Percentiles rank a stretch among this genome's conserved stretches.
These are phyloP conservation scores for Zizania latifolia DNA, from an alignment of 176 grass and related monocot genomes.

Conservation along the genomic window DNA sequence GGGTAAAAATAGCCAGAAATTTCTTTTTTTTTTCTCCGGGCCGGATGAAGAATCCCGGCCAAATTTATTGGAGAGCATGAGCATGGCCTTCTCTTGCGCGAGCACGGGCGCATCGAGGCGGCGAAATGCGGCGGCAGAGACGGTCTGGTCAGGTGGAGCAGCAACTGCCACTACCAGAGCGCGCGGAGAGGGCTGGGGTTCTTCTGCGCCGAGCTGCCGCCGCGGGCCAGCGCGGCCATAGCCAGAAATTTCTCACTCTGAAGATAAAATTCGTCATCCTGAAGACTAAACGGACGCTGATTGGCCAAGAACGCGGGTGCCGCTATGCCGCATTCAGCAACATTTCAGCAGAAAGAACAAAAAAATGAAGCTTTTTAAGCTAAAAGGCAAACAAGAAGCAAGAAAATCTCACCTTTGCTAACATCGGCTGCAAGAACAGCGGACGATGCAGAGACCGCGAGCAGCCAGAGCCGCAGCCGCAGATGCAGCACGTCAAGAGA, in stretches of 20 bases:
- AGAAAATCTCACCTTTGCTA: constrained; percentile 40
- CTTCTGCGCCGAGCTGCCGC: too few relatives aligned
- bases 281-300: not conserved
- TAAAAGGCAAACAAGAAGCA: not conserved
- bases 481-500: constrained; percentile 28
- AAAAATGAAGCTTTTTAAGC: not conserved
- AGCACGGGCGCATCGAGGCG: too few relatives aligned
- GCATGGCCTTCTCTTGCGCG: too few relatives aligned
- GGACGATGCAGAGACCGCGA: constrained; percentile 32
- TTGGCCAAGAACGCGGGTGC: not conserved
- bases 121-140: too few relatives aligned
- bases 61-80: too few relatives aligned
- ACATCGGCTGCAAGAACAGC: constrained; percentile 33
- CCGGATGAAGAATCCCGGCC: too few relatives aligned
- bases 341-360: not conserved
- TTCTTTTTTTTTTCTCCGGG: too few relatives aligned
- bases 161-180: too few relatives aligned
- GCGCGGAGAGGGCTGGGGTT: too few relatives aligned
- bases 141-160: too few relatives aligned
- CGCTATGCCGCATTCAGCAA: constrained; percentile 17
- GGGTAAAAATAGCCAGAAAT: not conserved
- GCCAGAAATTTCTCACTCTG: not conserved
- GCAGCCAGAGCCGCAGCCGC: constrained; percentile 37
- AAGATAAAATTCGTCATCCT: too few relatives aligned
- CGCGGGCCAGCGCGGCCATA: too few relatives aligned